Conservation (phyloP, 495 filamentous ascomycete species). For the Lasiosphaeria hispida region DNA sequence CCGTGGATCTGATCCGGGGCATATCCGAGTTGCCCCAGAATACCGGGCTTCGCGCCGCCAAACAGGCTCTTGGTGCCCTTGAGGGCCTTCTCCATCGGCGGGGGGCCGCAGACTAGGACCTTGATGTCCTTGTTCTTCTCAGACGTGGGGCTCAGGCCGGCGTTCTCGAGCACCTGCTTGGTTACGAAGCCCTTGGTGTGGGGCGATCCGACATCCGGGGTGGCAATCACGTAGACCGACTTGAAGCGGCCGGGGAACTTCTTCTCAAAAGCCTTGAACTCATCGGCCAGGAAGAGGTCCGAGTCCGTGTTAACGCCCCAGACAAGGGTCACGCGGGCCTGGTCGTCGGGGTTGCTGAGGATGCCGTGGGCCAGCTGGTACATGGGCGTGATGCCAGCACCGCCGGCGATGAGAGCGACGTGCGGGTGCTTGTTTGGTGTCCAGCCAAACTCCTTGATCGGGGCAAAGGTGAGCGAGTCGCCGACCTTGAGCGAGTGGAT, state of each 20-base stretch:
- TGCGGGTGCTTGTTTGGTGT: slow-evolving; percentile 53
- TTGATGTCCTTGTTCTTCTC: slow-evolving; percentile 44
- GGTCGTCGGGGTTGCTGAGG: slow-evolving; percentile 59
- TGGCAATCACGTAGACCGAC: slow-evolving; percentile 57
- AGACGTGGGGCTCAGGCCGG: slow-evolving; percentile 37
- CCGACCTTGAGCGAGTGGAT: slow-evolving; percentile 62
- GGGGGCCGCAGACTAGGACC: slow-evolving; percentile 66
- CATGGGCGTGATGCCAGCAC: slow-evolving; percentile 63
- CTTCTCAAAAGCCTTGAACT: slow-evolving; percentile 53
- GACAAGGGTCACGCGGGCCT: slow-evolving; percentile 60
- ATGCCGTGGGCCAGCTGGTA: slow-evolving; percentile 61
- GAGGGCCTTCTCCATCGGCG: slow-evolving; percentile 59
- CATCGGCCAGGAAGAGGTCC: slow-evolving; percentile 56
- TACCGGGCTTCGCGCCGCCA: slow-evolving; percentile 30
- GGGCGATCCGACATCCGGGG: slow-evolving; percentile 39
- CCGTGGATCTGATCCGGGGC: slow-evolving; percentile 52
- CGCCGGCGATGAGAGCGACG: slow-evolving; percentile 60
- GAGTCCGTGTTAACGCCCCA: slow-evolving; percentile 64
- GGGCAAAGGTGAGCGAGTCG: slow-evolving; percentile 52
- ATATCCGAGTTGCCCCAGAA: slow-evolving; percentile 53
- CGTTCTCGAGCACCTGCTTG: slow-evolving; percentile 52
- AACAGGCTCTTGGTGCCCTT: slow-evolving; percentile 38
- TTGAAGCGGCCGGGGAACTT: slow-evolving; percentile 57
- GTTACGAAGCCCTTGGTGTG: slow-evolving; percentile 56
- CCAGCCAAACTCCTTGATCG: slow-evolving; percentile 54